Conservation (phyloP, 2,329 filamentous ascomycete species). For the Talaromyces verruculosus region DNA sequence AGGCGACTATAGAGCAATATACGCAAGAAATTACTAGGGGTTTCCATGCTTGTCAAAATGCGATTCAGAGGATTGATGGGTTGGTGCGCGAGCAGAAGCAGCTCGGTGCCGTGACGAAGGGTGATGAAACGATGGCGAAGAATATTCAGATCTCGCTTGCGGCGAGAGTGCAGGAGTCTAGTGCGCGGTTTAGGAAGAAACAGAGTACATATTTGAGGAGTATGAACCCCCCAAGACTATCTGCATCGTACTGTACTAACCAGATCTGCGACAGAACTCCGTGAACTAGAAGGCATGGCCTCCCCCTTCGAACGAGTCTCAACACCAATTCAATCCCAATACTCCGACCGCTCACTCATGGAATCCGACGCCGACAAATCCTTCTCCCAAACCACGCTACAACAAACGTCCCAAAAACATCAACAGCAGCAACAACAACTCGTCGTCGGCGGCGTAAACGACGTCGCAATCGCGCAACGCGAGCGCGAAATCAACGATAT, state of each 20-base stretch:
- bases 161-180: constrained; percentile 83
- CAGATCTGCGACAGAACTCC: no score
- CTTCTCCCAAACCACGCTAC: constrained; percentile 84
- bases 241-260: no score
- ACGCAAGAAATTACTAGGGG: constrained; percentile 86
- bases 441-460: constrained; percentile 58
- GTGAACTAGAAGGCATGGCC: constrained; percentile 66
- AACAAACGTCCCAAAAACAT: constrained; percentile 66
- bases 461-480: constrained; percentile 81
- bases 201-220: constrained; percentile 95
- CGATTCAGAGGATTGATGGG: constrained; percentile 81
- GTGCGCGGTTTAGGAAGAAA: constrained; percentile 91
- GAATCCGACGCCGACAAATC: constrained; percentile 93
- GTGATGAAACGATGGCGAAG: constrained; percentile 91
- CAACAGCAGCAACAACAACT: constrained; percentile 22
- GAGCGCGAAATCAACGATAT: constrained; percentile 98
- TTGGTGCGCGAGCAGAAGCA: constrained; percentile 81
- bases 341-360: constrained; percentile 81
- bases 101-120: constrained; percentile 67
- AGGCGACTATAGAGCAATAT: constrained; percentile 82
- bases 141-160: constrained; percentile 94
- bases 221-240: no score
- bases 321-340: constrained; percentile 60
- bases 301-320: constrained; percentile 53
- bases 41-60: constrained; percentile 86